Evolutionary conservation across 2,329 filamentous ascomycete genomes (phyloP).

Genomic region (Cladosporium sp.): DNA sequence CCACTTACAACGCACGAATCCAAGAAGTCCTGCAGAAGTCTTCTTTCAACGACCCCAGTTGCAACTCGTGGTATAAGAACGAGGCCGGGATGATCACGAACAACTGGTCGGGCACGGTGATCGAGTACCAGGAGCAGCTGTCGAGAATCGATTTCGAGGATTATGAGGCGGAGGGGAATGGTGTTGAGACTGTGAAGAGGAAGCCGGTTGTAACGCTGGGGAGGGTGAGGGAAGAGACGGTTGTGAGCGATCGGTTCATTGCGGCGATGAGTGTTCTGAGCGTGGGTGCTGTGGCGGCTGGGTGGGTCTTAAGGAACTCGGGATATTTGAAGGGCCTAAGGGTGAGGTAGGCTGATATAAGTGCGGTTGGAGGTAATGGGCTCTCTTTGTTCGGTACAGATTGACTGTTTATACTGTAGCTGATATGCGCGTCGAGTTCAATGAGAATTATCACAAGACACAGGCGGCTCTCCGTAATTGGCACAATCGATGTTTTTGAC

Average conservation of each 20-base stretch:
- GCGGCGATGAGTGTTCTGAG: constrained; percentile 32
- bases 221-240: constrained; percentile 41
- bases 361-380: neutral
- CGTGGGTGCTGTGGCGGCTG: constrained; percentile 32
- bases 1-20: constrained; percentile 42
- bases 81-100: constrained; percentile 50
- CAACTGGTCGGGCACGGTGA: constrained; percentile 49
- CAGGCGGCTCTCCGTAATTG: neutral
- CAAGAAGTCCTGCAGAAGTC: constrained; percentile 40
- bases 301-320: constrained; percentile 23
- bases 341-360: neutral
- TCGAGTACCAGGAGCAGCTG: constrained; percentile 49
- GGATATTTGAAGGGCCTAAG: constrained; percentile 13
- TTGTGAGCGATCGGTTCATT: constrained; percentile 33
- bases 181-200: constrained; percentile 28
- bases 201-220: constrained; percentile 34
- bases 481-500: neutral
- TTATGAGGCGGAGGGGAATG: constrained; percentile 35
- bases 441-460: neutral
- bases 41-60: constrained; percentile 50
- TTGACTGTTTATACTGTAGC: too few species aligned
- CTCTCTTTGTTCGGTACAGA: neutral
- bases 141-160: constrained; percentile 40
- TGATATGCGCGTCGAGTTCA: too few species aligned
- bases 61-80: constrained; percentile 53